These are phyloP conservation scores for Solanum etuberosum DNA, from an alignment of 257 asterid genomes.

Conservation along the genomic window DNA sequence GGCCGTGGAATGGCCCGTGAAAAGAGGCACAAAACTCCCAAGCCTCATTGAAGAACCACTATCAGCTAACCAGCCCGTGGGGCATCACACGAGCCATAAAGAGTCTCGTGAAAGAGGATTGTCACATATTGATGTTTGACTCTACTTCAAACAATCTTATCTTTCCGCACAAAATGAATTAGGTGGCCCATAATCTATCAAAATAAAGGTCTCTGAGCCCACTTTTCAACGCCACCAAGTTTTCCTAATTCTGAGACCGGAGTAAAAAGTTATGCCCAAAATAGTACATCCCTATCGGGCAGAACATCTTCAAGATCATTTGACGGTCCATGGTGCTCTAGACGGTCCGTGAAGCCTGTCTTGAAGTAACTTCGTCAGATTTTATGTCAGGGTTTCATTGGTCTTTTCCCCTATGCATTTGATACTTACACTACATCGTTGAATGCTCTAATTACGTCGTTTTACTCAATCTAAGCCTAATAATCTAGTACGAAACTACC, in stretches of 20 bases:
- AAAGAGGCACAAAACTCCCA: background rate
- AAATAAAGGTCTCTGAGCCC: too few species aligned
- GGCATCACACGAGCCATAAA: background rate
- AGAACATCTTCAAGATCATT: too few species aligned
- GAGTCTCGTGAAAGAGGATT: background rate
- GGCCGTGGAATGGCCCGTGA: background rate
- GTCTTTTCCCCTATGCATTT: background rate
- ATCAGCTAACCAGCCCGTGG: accelerated
- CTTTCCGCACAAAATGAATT: background rate
- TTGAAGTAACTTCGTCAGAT: background rate
- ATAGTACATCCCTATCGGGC: background rate
- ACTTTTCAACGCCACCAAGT: background rate
- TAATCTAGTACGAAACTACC: background rate
- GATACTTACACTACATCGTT: background rate
- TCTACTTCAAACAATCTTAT: background rate
- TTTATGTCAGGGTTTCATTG: background rate
- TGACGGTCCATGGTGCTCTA: background rate
- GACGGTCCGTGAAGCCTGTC: background rate
- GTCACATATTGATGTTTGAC: background rate
- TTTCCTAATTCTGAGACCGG: background rate
- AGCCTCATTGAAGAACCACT: background rate
- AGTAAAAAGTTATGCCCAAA: background rate
- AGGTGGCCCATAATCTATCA: background rate
- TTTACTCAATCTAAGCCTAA: background rate
- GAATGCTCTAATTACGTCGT: background rate